Conservation (phyloP, 495 filamentous ascomycete species). For the Lophiostoma macrostomum region DNA sequence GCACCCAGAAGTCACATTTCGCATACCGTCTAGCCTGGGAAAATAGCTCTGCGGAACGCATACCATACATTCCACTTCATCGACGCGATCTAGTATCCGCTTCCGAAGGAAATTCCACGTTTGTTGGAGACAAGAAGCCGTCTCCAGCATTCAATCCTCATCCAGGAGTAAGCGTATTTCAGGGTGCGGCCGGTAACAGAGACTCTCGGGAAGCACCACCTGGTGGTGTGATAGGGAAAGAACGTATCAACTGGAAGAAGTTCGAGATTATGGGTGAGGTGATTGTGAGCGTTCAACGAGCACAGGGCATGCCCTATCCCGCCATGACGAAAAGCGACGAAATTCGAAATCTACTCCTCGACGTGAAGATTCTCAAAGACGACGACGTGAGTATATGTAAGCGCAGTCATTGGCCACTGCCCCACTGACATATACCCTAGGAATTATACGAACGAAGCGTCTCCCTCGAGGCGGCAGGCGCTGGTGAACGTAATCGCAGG, state of each 20-base stretch:
- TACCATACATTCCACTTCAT: slow-evolving; percentile 92
- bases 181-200: slow-evolving; percentile 23
- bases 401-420: background rate
- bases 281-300: slow-evolving; percentile 82
- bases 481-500: slow-evolving; percentile 19
- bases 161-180: slow-evolving; percentile 24
- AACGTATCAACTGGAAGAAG: slow-evolving; percentile 95
- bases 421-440: slow-evolving; percentile 36
- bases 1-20: slow-evolving; percentile 83
- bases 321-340: slow-evolving; percentile 63
- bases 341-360: slow-evolving; percentile 68
- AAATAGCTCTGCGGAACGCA: slow-evolving; percentile 82
- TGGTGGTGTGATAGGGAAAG: slow-evolving; percentile 27
- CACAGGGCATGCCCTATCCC: slow-evolving; percentile 80
- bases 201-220: slow-evolving; percentile 32
- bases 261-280: slow-evolving; percentile 96
- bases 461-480: slow-evolving; percentile 47
- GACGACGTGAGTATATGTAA: slow-evolving; percentile 53
- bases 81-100: slow-evolving; percentile 84
- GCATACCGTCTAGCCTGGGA: slow-evolving; percentile 96
- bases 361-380: slow-evolving; percentile 56
- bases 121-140: slow-evolving; percentile 60
- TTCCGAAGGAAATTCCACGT: slow-evolving; percentile 87
- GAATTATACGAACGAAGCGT: slow-evolving; percentile 61
- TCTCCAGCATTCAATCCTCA: slow-evolving; percentile 21